Evolutionary conservation across 2,329 filamentous ascomycete genomes (phyloP), one percentile per base, ranked within the genome.

Genomic region (Claviceps quebecensis): DNA sequence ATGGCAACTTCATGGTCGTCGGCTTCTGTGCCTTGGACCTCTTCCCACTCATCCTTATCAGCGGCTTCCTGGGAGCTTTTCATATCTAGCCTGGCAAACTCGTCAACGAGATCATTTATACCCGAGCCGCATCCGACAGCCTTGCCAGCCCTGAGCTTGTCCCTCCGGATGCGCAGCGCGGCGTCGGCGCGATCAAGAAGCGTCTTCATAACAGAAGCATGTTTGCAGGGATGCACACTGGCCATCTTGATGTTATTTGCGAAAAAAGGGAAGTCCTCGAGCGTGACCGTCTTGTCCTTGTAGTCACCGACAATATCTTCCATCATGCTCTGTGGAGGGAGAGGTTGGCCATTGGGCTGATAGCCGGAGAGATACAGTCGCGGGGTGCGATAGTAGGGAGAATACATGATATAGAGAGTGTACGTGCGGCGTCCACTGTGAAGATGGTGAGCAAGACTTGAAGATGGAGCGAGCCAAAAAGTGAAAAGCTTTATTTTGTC

Each of bases 401-500:
- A 87, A 72, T 98, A 98, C 70, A 89, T 93, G 63, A 98, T 97
- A 76, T 98, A 98, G 58, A 98, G 84, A 45, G 86, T 95, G 69
- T 98, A 98, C n/a, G 87, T 95, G 59, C 93, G 86, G 49, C 87
- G 78, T 50, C 86, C 83, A 52, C 87, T 95, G 57, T n/a, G 45
- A n/a, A 45, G 36, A 41, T 5, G 13, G 36, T 48, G 19, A 41
- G 47, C 26, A 49, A 7, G 17, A 17, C 16, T 45, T 29, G 3
- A 6, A 22, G 3, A n/a, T 8, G 13, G 17, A 47, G n/a, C n/a
- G 7, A 37, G 13, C 9, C 11, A 37, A 44, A 16, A n/a, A 4
- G n/a, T 26, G 13, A 23, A 26, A 8, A 16, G 13, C 11, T 11
- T 11, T 34, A 3, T 34, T 34, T 34, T 4, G 29, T 1, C 29